phyloP scores from a whole-genome alignment of 2,329 filamentous ascomycete genomes.

The Mycogone perniciosa region DNA sequence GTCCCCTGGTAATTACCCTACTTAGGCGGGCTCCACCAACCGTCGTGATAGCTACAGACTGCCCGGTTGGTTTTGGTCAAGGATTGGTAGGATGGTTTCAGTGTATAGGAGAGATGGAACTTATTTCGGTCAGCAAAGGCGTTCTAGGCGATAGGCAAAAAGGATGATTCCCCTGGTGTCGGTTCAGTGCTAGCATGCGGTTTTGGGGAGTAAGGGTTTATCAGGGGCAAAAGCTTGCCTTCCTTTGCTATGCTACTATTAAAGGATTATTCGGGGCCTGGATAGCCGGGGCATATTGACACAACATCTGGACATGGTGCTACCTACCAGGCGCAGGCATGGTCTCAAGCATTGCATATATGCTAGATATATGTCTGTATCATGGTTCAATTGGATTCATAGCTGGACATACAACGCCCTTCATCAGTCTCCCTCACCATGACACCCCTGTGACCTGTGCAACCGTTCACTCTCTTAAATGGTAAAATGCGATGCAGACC shows the following conservation, averaged over 20 bases:
- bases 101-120: background rate
- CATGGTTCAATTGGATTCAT: no score
- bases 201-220: background rate
- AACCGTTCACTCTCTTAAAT: no score
- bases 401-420: no score
- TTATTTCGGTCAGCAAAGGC: constrained; percentile 15
- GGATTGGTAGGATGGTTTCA: background rate
- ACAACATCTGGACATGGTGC: background rate
- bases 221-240: background rate
- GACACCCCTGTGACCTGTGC: no score
- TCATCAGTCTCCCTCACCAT: no score
- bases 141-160: constrained; percentile 16
- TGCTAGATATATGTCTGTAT: no score
- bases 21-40: constrained; percentile 3
- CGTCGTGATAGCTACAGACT: background rate
- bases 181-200: constrained; percentile 2
- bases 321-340: background rate
- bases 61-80: background rate
- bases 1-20: constrained; percentile 4
- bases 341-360: no score
- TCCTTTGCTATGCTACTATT: background rate
- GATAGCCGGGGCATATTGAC: background rate
- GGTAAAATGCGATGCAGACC: no score
- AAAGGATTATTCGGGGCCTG: background rate
- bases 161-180: constrained; percentile 23